A percentile compares a stretch with the other conserved stretches of the same genome.
These are phyloP conservation scores for Pseudonitzschia multiseries DNA, from an alignment of 108 stramenopile genomes.

Conservation along the genomic window DNA sequence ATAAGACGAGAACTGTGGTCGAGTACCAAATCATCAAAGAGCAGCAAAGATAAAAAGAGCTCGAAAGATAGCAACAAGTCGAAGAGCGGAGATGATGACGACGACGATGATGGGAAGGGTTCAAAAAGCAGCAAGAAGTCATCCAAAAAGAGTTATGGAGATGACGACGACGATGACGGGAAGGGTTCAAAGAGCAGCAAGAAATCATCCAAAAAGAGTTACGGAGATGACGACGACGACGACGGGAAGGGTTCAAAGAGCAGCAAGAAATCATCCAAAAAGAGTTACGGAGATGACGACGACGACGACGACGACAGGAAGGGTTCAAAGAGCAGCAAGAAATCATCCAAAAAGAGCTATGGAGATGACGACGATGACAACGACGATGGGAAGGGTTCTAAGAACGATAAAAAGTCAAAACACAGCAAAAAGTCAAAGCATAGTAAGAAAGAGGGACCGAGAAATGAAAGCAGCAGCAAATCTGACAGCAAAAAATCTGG, in stretches of 20 bases:
- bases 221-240: too few relatives aligned
- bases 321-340: neutral
- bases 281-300: neutral
- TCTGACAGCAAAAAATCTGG: neutral
- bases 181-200: neutral
- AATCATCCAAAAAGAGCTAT: neutral
- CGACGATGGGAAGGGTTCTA: too few relatives aligned
- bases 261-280: too few relatives aligned
- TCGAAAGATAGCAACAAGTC: too few relatives aligned
- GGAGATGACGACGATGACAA: constrained; percentile 15
- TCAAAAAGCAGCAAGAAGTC: too few relatives aligned
- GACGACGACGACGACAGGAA: neutral
- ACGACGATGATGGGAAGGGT: neutral
- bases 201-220: too few relatives aligned
- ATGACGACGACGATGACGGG: neutral
- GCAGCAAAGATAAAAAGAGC: too few relatives aligned
- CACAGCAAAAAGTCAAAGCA: neutral
- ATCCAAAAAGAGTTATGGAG: too few relatives aligned
- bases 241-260: too few relatives aligned
- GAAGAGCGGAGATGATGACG: too few relatives aligned
- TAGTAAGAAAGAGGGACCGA: neutral
- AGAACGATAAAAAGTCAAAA: neutral
- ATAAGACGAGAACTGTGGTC: neutral
- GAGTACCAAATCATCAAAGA: neutral
- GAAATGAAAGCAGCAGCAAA: neutral